Evolutionary conservation across 306 rosid species (phyloP), one percentile per base, ranked within the genome.

Genomic region (Vicia villosa): DNA sequence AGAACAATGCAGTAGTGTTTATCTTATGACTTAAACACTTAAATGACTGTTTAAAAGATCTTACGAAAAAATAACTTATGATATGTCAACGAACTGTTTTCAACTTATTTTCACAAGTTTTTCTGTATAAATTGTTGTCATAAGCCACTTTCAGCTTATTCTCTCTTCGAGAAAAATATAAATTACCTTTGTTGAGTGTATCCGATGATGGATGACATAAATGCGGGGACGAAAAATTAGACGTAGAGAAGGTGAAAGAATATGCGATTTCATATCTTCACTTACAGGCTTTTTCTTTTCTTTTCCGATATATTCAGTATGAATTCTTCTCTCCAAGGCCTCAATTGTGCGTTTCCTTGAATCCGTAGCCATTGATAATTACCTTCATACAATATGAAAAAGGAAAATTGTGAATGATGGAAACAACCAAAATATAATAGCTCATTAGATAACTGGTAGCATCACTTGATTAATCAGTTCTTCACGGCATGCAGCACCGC

Each of bases 271-370:
- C 14, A 13, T 61, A 24, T 74, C 63, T 43, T 80, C 79, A 13
- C 41, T 74, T 15, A 22, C 14, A 57, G 46, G 56, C 60, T 59
- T 79, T 40, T 76, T 84, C 67, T 88, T 89, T 28, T 88, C 84
- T 5, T 83, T 83, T 28, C 74, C 65, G 73, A 63, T 70, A 42
- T 76, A 77, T 62, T 90, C 90, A 2, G 83, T 82, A 84, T 84
- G 88, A 38, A 88, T 82, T 61, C 97, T 86, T 59, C 84, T 83
- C 78, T 88, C 90, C 77, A 93, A 81, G 20, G 97, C 97, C 72
- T 84, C 93, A 86, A 90, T 69, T 67, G 88, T 74, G 43, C 87
- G 89, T 61, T 86, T 86, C 62, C 88, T 80, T 60, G 81, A 83
- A 76, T 85, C 90, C 16, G 77, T 59, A 17, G 82, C 90, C 98